Base-by-base conservation (phyloP, 2,329 filamentous ascomycete species). In the Botrytis deweyae region DNA sequence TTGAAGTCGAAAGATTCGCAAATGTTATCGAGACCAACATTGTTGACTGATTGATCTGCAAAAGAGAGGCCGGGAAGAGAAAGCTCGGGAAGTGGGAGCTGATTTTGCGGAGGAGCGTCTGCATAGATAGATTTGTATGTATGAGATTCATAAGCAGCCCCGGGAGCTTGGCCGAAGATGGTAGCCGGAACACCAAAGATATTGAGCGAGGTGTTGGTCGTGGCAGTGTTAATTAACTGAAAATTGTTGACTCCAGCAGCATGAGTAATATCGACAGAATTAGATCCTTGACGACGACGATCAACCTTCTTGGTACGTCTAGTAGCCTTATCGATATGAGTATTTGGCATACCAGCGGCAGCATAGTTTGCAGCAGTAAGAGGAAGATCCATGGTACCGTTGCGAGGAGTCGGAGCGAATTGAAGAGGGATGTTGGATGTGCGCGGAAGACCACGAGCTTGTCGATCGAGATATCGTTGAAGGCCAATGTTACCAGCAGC, bases 351-450 rank as follows among this genome's bases (percentile, higher is more conserved):
- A 38, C 71, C 64, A 61, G 71, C 71, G 7, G 71, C 71, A 25
- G 42, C 64, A n/a, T 73, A 73, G 16, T 73, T 73, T n/a, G 64
- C 65, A 25, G 71, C 64, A 36, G 55, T 73, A 38, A 73, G 46
- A 10, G 71, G 64, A 46, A 73, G 40, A 16, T 58, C 71, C 71
- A 73, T 52, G 40, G 71, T 73, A 5, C 71, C 42, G n/a, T 67
- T 67, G 8, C 62, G 49, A 69, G 66, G 18, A 42, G 18, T 33
- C 8, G n/a, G 1, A 29, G 18, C 10, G 2, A 69, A 29, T 33
- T 52, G n/a, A 14, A 69, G 46, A 3, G 49, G 46, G 6, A 29
- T 14, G 6, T 72, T 66, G 12, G 71, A 36, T 62, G 55, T 38
- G 16, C 71, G 71, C 18, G 71, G 64, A 55, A 73, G 62, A 49